Conservation (phyloP, 495 filamentous ascomycete genomes). For the Neurospora sp. region DNA sequence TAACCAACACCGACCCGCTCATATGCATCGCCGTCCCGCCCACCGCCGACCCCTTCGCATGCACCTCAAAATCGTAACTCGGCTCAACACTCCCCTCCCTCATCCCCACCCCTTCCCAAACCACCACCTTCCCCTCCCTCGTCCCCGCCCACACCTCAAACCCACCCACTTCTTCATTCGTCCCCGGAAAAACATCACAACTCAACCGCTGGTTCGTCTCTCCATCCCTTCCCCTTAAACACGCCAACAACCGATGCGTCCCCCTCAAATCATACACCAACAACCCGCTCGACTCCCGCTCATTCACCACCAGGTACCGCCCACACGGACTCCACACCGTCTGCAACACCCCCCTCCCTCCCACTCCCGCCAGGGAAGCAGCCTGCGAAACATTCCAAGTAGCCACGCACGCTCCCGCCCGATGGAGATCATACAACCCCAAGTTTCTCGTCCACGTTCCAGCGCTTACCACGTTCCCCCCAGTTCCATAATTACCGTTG, state of each 20-base stretch:
- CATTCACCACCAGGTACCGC: constrained; percentile 78
- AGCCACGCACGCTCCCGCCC: constrained; percentile 55
- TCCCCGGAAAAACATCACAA: constrained; percentile 52
- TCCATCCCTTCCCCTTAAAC: constrained; percentile 60
- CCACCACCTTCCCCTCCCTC: constrained; percentile 62
- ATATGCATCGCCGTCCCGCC: constrained; percentile 57
- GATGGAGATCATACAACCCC: constrained; percentile 63
- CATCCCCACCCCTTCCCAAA: constrained; percentile 59
- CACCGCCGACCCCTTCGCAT: constrained; percentile 40
- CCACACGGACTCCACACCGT: constrained; percentile 76
- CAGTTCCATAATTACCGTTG: not conserved
- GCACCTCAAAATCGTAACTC: constrained; percentile 49
- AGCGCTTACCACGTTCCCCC: constrained; percentile 57
- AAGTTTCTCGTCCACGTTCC: constrained; percentile 72
- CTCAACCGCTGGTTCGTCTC: constrained; percentile 68
- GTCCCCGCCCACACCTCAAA: constrained; percentile 82
- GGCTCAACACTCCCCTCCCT: constrained; percentile 44
- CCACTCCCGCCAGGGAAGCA: constrained; percentile 27
- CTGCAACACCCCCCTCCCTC: constrained; percentile 64
- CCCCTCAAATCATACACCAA: constrained; percentile 79
- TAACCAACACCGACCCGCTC: constrained; percentile 59
- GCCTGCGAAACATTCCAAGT: constrained; percentile 49
- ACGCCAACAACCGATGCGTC: constrained; percentile 55
- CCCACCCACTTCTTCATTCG: constrained; percentile 34
- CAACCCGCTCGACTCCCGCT: constrained; percentile 64